Evolutionary conservation across 2,329 filamentous ascomycete species (phyloP).

Genomic region (Aspergillus pseudoviridinutans): DNA sequence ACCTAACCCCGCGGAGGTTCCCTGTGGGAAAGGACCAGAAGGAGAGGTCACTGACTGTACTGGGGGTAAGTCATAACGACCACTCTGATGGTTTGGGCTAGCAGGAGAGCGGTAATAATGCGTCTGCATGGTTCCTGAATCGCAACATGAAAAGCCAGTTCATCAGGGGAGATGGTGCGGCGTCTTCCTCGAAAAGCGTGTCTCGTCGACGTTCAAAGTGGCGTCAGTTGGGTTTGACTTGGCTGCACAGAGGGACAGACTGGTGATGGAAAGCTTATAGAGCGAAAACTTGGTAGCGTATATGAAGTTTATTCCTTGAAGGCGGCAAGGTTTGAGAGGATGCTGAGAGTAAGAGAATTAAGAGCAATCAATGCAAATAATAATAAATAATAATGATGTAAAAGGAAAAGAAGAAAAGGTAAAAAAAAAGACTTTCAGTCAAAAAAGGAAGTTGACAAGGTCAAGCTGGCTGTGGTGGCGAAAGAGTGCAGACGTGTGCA

Average conservation of each 20-base stretch:
- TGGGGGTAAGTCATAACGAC: slow-evolving; percentile 31
- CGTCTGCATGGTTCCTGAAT: slow-evolving; percentile 27
- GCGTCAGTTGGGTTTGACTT: neutral
- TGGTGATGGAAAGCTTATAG: neutral
- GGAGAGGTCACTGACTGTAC: slow-evolving; percentile 34
- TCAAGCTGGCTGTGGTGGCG: neutral
- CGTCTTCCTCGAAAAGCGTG: neutral
- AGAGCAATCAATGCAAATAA: slow-evolving; percentile 3
- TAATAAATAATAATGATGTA: slow-evolving; percentile 1
- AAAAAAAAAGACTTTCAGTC: neutral
- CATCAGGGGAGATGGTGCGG: slow-evolving; percentile 13
- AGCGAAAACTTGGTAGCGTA: neutral
- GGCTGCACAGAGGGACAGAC: neutral
- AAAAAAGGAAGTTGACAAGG: slow-evolving; percentile 2
- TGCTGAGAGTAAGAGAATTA: neutral
- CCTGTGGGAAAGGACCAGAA: slow-evolving; percentile 24
- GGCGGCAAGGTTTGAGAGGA: neutral
- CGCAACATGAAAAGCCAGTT: slow-evolving; percentile 13
- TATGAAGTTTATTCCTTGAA: neutral
- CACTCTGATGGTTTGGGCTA: slow-evolving; percentile 20
- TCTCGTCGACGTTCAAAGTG: neutral
- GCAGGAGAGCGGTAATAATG: slow-evolving; percentile 28
- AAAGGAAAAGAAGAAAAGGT: slow-evolving; percentile 3
- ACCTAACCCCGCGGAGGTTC: slow-evolving; percentile 23
- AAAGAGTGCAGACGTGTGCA: neutral